Evolutionary conservation across 306 rosid species (phyloP).

Genomic region (Rubus idaeus): DNA sequence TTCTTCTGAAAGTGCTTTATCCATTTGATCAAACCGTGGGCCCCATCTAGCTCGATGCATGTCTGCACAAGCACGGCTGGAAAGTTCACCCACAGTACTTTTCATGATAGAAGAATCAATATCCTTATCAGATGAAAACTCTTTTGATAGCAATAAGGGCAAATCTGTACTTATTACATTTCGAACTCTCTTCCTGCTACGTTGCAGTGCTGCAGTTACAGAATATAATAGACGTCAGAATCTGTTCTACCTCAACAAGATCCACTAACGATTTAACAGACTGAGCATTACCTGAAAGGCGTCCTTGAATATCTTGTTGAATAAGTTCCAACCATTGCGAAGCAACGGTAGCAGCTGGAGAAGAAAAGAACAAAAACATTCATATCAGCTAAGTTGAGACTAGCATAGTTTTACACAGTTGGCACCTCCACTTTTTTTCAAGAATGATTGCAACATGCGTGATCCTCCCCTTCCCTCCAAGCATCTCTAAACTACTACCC

Average conservation of each 20-base stretch:
- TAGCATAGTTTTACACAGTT: background rate
- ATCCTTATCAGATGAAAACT: constrained; percentile 58
- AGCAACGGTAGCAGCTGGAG: constrained; percentile 94
- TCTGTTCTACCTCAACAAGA: constrained; percentile 11
- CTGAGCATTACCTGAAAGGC: constrained; percentile 66
- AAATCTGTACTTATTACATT: constrained; percentile 76
- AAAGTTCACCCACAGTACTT: constrained; percentile 31
- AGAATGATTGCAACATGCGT: background rate
- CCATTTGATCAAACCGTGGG: constrained; percentile 79
- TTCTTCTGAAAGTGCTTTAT: constrained; percentile 82
- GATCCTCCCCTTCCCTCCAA: background rate
- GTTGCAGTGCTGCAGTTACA: constrained; percentile 65
- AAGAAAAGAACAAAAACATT: constrained; percentile 26
- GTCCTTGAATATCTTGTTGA: constrained; percentile 82
- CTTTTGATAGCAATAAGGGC: constrained; percentile 76
- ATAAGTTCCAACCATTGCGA: constrained; percentile 95
- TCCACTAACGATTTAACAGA: constrained; percentile 4
- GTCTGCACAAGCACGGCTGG: constrained; percentile 49
- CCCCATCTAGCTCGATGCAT: constrained; percentile 84
- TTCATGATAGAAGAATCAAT: constrained; percentile 34
- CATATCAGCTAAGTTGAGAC: constrained; percentile 16
- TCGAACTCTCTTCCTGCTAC: constrained; percentile 81
- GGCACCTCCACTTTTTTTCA: background rate
- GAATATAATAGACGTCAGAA: constrained; percentile 24
- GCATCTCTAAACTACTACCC: background rate